Percentiles rank a stretch among this genome's conserved stretches.
Conservation (phyloP, 108 stramenopile species). For the Schizochytrium sp. region DNA sequence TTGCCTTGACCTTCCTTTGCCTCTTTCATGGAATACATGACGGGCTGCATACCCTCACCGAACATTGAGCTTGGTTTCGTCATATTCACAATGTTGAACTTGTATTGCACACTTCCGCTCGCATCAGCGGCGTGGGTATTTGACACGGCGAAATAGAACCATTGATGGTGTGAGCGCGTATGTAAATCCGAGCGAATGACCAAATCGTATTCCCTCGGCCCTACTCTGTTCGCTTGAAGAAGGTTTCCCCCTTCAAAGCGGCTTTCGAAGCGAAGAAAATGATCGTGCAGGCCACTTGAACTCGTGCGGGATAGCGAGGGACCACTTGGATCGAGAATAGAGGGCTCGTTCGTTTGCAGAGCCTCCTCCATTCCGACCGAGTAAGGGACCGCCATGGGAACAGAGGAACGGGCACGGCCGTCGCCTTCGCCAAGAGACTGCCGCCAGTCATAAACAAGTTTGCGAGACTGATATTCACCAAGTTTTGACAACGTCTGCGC, state of each 20-base stretch:
- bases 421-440: neutral
- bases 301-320: neutral
- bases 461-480: neutral
- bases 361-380: neutral
- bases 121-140: constrained; percentile 28
- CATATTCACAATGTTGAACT: constrained; percentile 48
- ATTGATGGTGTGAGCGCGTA: constrained; percentile 42
- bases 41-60: constrained; percentile 48
- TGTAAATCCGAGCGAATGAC: constrained; percentile 49
- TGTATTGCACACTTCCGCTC: constrained; percentile 14
- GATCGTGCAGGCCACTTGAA: constrained; percentile 18
- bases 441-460: neutral
- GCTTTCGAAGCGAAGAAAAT: constrained; percentile 44
- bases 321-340: neutral
- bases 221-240: constrained; percentile 23
- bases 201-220: constrained; percentile 43
- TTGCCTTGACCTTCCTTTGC: constrained; percentile 12
- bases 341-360: neutral
- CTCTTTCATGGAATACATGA: constrained; percentile 20
- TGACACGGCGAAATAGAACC: constrained; percentile 58
- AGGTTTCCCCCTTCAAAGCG: constrained; percentile 51
- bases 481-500: neutral
- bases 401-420: neutral
- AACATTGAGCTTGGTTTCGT: constrained; percentile 41
- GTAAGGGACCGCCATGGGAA: neutral